These are phyloP conservation scores for Chloranthus sessilifolius DNA, from an alignment of 164 flowering plant species.

Conservation along the genomic window DNA sequence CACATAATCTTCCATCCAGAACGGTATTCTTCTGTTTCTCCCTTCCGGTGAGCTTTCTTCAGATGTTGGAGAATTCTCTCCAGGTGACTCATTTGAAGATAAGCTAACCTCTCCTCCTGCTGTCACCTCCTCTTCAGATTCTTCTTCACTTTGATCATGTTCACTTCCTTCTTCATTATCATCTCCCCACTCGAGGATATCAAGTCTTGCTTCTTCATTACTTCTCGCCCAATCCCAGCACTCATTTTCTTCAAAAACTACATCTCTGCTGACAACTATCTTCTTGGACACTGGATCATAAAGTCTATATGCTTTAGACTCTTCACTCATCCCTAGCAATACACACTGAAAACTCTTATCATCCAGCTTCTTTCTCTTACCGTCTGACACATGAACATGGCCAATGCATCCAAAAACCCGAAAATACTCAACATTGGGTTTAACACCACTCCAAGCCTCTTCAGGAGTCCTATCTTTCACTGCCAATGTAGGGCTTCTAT, in stretches of 20 bases:
- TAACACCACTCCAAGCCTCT: constrained; percentile 3
- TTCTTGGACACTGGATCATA: too few relatives aligned
- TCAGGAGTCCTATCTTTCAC: neutral
- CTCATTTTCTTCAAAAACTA: neutral
- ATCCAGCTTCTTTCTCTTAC: constrained; percentile 2
- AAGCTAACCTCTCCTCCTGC: neutral
- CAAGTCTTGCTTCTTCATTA: neutral
- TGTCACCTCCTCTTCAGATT: neutral
- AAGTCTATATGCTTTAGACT: constrained; percentile 5
- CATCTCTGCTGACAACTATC: neutral
- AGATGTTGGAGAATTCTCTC: neutral
- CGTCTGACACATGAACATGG: neutral
- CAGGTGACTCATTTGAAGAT: constrained; percentile 2
- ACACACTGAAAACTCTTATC: constrained; percentile 3
- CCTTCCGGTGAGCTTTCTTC: neutral
- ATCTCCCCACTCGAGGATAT: too few relatives aligned
- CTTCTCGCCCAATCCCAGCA: constrained; percentile 1
- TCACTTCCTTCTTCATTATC: neutral
- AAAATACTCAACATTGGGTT: neutral
- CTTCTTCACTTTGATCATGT: neutral
- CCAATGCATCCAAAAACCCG: constrained; percentile 1
- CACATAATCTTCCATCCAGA: constrained; percentile 6
- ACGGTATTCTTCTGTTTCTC: constrained; percentile 1
- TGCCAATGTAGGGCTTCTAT: neutral
- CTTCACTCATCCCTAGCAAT: neutral